Percentiles rank a stretch among this genome's conserved stretches.
Evolutionary conservation across 495 filamentous ascomycete genomes (phyloP).

Genomic region (Penicillium egyptiacum): DNA sequence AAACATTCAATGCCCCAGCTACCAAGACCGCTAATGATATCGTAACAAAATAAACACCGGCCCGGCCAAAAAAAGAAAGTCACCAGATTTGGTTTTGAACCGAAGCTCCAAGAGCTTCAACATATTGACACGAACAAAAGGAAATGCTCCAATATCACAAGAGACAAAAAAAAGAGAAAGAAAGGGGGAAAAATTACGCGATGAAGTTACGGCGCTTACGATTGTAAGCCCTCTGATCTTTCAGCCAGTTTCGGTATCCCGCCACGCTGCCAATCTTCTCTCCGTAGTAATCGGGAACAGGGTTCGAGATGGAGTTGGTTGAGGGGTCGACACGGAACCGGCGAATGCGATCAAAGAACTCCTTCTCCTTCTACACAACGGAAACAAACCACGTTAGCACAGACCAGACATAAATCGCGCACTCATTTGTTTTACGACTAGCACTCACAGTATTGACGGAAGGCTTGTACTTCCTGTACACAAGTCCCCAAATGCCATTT

Average conservation of each 20-base stretch:
- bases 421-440: background rate
- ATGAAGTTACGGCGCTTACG: conserved; percentile 75
- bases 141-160: conserved; percentile 11
- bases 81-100: conserved; percentile 14
- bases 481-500: conserved; percentile 67
- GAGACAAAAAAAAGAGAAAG: background rate
- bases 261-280: conserved; percentile 94
- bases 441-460: conserved; percentile 65
- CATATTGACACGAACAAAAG: conserved; percentile 26
- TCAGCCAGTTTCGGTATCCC: conserved; percentile 91
- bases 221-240: conserved; percentile 96
- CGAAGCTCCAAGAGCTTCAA: conserved; percentile 12
- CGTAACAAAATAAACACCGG: conserved; percentile 29
- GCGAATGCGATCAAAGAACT: conserved; percentile 86
- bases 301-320: conserved; percentile 64
- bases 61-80: conserved; percentile 25
- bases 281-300: conserved; percentile 70
- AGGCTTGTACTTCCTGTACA: conserved; percentile 62
- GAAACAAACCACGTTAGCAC: conserved; percentile 9
- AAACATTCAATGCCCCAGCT: conserved; percentile 29
- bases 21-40: conserved; percentile 31
- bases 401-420: background rate
- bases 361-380: conserved; percentile 73
- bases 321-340: conserved; percentile 86
- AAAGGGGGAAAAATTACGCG: conserved; percentile 19